phyloP scores from a whole-genome alignment of 1,284 basidiomycete genomes.

The Ganoderma multipileum region DNA sequence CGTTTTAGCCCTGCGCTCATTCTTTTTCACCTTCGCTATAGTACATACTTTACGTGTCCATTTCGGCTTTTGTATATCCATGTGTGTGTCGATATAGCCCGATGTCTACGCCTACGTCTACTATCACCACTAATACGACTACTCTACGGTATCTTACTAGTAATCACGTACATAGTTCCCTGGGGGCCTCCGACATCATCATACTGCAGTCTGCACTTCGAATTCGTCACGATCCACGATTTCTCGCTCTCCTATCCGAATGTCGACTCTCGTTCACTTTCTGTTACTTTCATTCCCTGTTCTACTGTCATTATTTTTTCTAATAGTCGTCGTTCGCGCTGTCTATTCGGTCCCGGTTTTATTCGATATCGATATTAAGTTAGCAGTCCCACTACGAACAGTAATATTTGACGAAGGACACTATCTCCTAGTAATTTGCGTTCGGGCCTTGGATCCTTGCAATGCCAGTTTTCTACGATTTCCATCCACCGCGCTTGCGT shows the following conservation, averaged over 20 bases:
- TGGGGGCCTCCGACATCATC: slow-evolving; percentile 1
- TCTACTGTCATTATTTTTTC: background rate
- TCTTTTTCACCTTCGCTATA: slow-evolving; percentile 14
- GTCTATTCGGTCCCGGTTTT: background rate
- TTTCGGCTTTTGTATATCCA: slow-evolving; percentile 16
- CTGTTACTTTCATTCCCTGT: background rate
- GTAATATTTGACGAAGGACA: background rate
- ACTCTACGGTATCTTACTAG: slow-evolving; percentile 2
- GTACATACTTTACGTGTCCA: slow-evolving; percentile 10
- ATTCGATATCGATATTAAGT: background rate
- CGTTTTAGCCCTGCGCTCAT: slow-evolving; percentile 19
- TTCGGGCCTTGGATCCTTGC: background rate
- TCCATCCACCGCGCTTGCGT: background rate
- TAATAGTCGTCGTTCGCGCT: background rate
- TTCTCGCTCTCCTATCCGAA: no score
- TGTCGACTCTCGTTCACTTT: background rate
- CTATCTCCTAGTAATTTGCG: background rate
- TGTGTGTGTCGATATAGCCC: slow-evolving; percentile 5
- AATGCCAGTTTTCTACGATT: background rate
- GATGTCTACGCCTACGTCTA: background rate
- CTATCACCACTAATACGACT: slow-evolving; percentile 1
- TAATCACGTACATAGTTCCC: background rate
- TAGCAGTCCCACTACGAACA: background rate
- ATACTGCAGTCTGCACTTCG: background rate
- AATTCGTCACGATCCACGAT: background rate